Percentiles rank a stretch among this genome's conserved stretches.
Conservation (phyloP, 139 green algal genomes). For the Edaphochlamys debaryana region DNA sequence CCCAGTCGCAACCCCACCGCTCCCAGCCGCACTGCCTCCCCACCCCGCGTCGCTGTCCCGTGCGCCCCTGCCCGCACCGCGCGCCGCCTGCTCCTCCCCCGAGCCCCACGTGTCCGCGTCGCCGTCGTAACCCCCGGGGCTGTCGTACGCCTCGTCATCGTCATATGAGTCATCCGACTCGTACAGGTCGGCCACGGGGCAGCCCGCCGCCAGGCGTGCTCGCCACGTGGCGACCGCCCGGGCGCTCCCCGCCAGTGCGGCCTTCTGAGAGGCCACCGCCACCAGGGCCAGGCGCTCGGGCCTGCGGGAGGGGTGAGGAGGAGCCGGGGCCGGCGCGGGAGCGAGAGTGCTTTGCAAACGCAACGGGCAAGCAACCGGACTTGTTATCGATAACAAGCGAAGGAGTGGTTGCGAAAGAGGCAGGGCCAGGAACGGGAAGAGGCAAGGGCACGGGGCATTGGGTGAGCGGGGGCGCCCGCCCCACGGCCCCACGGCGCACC, state of each 20-base stretch:
- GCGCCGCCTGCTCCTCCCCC: not conserved
- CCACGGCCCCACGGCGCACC: not conserved
- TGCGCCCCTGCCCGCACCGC: too few species aligned
- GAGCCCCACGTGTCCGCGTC: not conserved
- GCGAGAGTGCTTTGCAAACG: not conserved
- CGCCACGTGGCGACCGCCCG: conserved; percentile 29
- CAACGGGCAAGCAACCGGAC: too few species aligned
- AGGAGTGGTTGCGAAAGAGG: not conserved
- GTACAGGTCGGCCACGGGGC: conserved; percentile 17
- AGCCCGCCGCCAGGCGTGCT: conserved; percentile 16
- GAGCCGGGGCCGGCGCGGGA: not conserved
- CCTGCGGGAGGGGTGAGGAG: not conserved
- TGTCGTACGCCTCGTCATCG: too few species aligned
- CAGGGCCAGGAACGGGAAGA: not conserved
- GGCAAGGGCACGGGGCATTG: too few species aligned
- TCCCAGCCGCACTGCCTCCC: too few species aligned
- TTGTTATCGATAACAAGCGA: not conserved
- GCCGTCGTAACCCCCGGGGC: too few species aligned
- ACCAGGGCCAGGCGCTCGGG: conserved; percentile 20
- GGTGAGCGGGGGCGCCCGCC: not conserved
- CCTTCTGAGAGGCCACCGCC: conserved; percentile 51
- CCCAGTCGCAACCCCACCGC: too few species aligned
- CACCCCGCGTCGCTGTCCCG: too few species aligned
- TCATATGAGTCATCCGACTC: not conserved
- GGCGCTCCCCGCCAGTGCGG: conserved; percentile 21